Conservation (phyloP, 495 filamentous ascomycete species). For the Sordaria brevicollis region DNA sequence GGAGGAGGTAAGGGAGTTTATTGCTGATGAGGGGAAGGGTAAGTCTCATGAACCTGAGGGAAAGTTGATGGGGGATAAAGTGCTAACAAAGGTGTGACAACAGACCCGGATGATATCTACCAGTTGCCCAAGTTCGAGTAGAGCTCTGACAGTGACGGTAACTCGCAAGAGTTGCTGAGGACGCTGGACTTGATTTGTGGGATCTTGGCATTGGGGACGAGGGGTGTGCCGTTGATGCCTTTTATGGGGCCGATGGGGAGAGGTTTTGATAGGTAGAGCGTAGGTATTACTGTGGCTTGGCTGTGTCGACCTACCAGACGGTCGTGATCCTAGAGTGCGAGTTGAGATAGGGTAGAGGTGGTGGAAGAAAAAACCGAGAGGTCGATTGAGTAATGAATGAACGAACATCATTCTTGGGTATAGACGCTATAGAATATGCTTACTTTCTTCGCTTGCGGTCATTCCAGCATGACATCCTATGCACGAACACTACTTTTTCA, state of each 20-base stretch:
- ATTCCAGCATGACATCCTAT: too few species aligned
- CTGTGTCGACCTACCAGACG: too few species aligned
- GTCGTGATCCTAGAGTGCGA: too few species aligned
- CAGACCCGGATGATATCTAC: slow-evolving; percentile 43
- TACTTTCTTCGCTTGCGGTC: too few species aligned
- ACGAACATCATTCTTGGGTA: too few species aligned
- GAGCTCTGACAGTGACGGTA: too few species aligned
- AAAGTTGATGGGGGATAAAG: not conserved
- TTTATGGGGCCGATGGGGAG: not conserved
- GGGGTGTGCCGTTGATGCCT: not conserved
- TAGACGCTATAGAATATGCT: too few species aligned
- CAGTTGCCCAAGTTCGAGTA: slow-evolving; percentile 10
- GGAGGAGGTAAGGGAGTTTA: slow-evolving; percentile 44
- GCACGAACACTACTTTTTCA: too few species aligned
- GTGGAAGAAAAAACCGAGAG: too few species aligned
- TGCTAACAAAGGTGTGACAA: not conserved
- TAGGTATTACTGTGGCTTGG: too few species aligned
- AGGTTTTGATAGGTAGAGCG: not conserved
- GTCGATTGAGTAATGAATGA: too few species aligned
- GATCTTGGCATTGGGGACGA: not conserved
- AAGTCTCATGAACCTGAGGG: not conserved
- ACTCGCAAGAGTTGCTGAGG: not conserved
- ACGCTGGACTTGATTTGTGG: not conserved
- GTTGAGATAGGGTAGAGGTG: too few species aligned
- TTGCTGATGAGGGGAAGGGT: slow-evolving; percentile 40